Conservation (phyloP, 768 basidiomycete genomes). For the Rickenella mellea region DNA sequence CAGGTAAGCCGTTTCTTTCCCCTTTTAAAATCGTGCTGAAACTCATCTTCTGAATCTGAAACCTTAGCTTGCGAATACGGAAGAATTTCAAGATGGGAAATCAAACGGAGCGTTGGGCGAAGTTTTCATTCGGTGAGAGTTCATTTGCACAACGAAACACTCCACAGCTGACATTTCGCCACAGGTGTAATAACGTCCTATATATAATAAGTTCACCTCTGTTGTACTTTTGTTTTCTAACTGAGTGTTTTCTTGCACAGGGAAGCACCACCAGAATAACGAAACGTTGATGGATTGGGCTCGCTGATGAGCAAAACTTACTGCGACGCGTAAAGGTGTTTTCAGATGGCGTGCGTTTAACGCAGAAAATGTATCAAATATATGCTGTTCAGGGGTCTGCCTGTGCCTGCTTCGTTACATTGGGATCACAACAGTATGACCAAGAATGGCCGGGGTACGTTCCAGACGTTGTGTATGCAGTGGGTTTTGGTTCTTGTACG, state of each 20-base stretch:
- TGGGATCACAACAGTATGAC: too few species aligned
- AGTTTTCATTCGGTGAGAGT: constrained; percentile 87
- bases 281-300: too few species aligned
- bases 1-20: constrained; percentile 47
- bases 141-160: neutral
- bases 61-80: constrained; percentile 89
- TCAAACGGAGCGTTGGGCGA: constrained; percentile 97
- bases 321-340: too few species aligned
- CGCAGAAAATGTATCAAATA: too few species aligned
- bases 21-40: neutral
- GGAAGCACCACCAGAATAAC: constrained; percentile 57
- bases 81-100: constrained; percentile 93
- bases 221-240: constrained; percentile 1
- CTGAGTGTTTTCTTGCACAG: constrained; percentile 42
- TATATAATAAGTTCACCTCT: constrained; percentile 74
- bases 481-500: too few species aligned
- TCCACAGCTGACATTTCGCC: neutral
- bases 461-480: too few species aligned
- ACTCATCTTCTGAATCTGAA: neutral
- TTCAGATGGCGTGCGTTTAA: too few species aligned
- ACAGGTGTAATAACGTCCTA: constrained; percentile 89
- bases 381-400: too few species aligned
- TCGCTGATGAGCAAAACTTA: too few species aligned
- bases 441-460: too few species aligned
- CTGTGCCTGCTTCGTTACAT: too few species aligned